phyloP scores from a whole-genome alignment of 75 land plant species.

The Sequoia sempervirens region DNA sequence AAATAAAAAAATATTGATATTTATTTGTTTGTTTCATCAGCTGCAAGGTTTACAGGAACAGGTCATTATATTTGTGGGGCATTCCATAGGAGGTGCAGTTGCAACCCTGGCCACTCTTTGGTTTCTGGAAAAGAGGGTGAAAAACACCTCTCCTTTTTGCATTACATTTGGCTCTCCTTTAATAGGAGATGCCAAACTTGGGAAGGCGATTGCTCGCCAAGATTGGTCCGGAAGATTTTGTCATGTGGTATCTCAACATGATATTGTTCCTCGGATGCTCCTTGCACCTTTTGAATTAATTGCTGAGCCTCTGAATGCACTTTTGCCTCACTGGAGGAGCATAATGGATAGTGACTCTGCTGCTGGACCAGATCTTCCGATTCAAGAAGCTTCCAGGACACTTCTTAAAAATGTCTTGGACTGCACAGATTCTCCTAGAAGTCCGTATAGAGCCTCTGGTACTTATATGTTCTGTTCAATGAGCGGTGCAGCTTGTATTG shows the following conservation, averaged over 20 bases:
- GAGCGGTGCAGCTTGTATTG: slow-evolving; percentile 4
- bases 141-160: slow-evolving; percentile 17
- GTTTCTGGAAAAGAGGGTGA: background rate
- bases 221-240: slow-evolving; percentile 39
- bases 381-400: background rate
- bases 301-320: background rate
- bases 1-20: no score
- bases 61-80: background rate
- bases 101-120: background rate
- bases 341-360: background rate
- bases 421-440: no score
- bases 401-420: no score
- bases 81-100: background rate
- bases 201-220: slow-evolving; percentile 29
- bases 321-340: background rate
- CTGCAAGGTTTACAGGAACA: background rate
- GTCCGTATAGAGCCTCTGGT: no score
- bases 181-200: slow-evolving; percentile 35
- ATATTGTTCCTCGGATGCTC: slow-evolving; percentile 19
- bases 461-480: background rate
- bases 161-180: slow-evolving; percentile 68
- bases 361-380: background rate
- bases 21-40: background rate
- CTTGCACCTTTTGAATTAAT: slow-evolving; percentile 10
- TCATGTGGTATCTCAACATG: slow-evolving; percentile 9